These are phyloP conservation scores for Cynara cardunculus DNA, from an alignment of 129 eudicot genomes.

Conservation along the genomic window DNA sequence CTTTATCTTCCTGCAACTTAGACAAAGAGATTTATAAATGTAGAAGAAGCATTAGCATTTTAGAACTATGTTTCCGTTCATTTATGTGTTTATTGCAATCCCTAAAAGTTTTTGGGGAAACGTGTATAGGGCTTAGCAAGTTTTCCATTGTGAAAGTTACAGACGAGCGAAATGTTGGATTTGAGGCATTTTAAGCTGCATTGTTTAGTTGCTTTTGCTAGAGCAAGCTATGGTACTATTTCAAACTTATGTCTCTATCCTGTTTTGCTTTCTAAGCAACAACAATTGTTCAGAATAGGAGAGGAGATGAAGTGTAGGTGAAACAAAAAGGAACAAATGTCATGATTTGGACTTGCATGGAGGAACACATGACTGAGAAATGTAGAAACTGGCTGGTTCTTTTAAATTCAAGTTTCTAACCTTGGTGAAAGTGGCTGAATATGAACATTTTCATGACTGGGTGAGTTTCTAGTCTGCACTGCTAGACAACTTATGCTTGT, in stretches of 20 bases:
- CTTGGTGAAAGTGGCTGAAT: background rate
- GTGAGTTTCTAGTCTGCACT: background rate
- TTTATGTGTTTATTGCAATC: background rate
- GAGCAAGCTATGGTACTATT: background rate
- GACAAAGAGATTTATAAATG: slow-evolving; percentile 10
- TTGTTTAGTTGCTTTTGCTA: background rate
- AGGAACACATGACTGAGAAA: background rate
- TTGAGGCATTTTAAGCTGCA: background rate
- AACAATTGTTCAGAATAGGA: background rate
- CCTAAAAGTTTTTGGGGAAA: background rate
- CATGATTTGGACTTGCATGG: background rate
- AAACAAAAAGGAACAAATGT: background rate
- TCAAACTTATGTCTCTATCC: background rate
- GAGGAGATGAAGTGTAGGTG: background rate
- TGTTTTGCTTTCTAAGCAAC: background rate
- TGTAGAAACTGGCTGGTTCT: background rate
- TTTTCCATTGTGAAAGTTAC: slow-evolving; percentile 1
- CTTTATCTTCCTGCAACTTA: slow-evolving; percentile 35
- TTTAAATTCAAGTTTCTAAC: background rate
- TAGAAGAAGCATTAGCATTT: slow-evolving; percentile 6
- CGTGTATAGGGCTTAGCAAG: background rate
- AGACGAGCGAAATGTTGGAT: background rate
- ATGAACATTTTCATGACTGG: too few species aligned
- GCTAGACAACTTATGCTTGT: background rate
- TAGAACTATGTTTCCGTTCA: background rate